phyloP scores from a whole-genome alignment of 345 rosid species.

The Cardamine occulta region DNA sequence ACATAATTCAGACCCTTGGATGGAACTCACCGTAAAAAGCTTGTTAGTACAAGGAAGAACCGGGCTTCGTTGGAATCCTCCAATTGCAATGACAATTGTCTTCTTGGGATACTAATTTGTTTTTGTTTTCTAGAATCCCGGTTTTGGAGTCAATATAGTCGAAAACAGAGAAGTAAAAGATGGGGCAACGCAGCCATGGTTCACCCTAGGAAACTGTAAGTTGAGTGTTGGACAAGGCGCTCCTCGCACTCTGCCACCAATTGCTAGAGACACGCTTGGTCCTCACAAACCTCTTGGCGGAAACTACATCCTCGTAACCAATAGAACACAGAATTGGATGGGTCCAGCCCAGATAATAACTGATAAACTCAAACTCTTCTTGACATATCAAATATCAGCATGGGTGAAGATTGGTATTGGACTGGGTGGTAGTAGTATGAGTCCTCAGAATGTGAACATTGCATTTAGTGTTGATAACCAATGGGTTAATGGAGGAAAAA shows the following conservation, averaged over 20 bases:
- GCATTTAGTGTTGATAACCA: conserved; percentile 77
- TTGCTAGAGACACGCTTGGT: conserved; percentile 81
- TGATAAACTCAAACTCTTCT: conserved; percentile 64
- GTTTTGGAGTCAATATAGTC: conserved; percentile 70
- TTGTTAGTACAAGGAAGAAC: no score
- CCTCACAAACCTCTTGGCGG: conserved; percentile 68
- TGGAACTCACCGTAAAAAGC: no score
- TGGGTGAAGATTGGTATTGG: conserved; percentile 79
- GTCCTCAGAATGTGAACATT: conserved; percentile 73
- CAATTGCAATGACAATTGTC: neutral
- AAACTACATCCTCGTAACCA: conserved; percentile 66
- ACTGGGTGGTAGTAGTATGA: conserved; percentile 41
- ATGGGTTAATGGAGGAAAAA: conserved; percentile 95
- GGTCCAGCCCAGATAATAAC: conserved; percentile 96
- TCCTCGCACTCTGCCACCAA: conserved; percentile 72
- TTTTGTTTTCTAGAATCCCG: conserved; percentile 54
- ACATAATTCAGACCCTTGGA: no score
- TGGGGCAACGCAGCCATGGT: conserved; percentile 64
- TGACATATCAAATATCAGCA: conserved; percentile 88
- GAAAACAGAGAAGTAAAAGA: conserved; percentile 62
- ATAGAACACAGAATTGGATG: conserved; percentile 88
- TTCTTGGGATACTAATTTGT: neutral
- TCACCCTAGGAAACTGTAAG: conserved; percentile 77
- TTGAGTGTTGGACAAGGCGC: conserved; percentile 64
- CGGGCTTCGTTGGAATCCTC: neutral